phyloP scores from a whole-genome alignment of 257 asterid genomes.

The Eucommia ulmoides region DNA sequence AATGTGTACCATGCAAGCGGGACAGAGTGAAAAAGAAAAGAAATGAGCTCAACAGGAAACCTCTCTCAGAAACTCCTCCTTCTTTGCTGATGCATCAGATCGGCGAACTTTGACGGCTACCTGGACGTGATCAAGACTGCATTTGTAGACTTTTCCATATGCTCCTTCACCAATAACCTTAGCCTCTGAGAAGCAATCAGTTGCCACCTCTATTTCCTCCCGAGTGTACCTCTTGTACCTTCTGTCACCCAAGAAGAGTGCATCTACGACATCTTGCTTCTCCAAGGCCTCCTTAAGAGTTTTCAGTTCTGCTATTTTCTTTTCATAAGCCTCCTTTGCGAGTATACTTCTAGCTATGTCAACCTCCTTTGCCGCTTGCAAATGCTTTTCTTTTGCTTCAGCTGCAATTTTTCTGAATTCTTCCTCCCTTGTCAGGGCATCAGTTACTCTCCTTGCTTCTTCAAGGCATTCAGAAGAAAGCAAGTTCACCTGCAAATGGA shows the following conservation, averaged over 20 bases:
- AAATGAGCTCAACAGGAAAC: too few species aligned
- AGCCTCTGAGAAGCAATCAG: constrained; percentile 38
- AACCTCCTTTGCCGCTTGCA: constrained; percentile 67
- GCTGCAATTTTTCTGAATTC: constrained; percentile 45
- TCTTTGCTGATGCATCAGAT: constrained; percentile 43
- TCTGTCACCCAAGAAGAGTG: constrained; percentile 42
- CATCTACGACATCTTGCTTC: constrained; percentile 49
- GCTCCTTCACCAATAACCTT: constrained; percentile 76
- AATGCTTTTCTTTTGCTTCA: constrained; percentile 47
- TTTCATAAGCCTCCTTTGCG: constrained; percentile 52
- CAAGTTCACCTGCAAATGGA: constrained; percentile 39
- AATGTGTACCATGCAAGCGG: too few species aligned
- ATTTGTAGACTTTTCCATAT: constrained; percentile 78
- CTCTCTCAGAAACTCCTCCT: constrained; percentile 78
- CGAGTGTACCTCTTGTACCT: constrained; percentile 70
- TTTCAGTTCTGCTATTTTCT: constrained; percentile 59
- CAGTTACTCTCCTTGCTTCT: constrained; percentile 53
- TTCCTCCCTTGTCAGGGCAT: constrained; percentile 66
- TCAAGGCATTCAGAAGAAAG: constrained; percentile 65
- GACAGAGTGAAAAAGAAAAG: too few species aligned
- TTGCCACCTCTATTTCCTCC: constrained; percentile 55
- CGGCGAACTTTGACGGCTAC: constrained; percentile 73
- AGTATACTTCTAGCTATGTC: constrained; percentile 47
- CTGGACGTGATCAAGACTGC: constrained; percentile 59
- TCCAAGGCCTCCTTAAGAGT: constrained; percentile 43